A percentile compares a stretch with the other conserved stretches of the same genome.
Conservation (phyloP, 371 early-diverging fungal genomes). For the Rhizopus delemar region DNA sequence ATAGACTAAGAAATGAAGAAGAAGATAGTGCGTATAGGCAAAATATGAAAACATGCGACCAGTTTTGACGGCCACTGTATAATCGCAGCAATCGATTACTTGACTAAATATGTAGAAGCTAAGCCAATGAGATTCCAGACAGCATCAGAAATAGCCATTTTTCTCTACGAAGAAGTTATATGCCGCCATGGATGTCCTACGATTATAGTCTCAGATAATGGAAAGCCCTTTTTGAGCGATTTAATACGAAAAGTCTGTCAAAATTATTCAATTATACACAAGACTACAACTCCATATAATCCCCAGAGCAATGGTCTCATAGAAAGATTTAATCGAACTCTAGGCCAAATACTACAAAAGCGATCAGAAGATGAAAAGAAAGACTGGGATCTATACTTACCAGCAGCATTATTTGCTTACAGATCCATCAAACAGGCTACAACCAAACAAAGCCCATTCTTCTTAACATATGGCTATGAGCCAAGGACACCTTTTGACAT, state of each 20-base stretch:
- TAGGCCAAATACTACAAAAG: constrained; percentile 4
- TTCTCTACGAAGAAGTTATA: constrained; percentile 9
- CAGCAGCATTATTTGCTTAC: constrained; percentile 1
- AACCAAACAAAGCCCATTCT: too few species aligned
- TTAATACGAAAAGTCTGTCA: not conserved
- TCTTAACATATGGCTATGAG: too few species aligned
- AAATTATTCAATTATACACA: constrained; percentile 1
- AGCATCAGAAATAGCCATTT: constrained; percentile 1
- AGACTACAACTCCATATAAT: constrained; percentile 1
- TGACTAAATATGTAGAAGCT: constrained; percentile 5
- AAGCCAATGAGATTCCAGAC: not conserved
- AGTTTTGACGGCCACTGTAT: too few species aligned
- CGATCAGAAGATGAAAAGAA: not conserved
- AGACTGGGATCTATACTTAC: constrained; percentile 3
- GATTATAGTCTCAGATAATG: constrained; percentile 8
- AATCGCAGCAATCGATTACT: too few species aligned
- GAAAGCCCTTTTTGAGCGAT: constrained; percentile 4
- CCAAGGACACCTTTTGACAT: too few species aligned
- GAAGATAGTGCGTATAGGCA: too few species aligned
- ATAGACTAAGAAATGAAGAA: too few species aligned
- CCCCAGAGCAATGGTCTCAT: constrained; percentile 12
- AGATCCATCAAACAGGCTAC: too few species aligned
- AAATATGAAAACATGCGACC: too few species aligned
- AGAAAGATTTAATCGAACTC: constrained; percentile 10
- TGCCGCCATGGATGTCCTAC: constrained; percentile 3